A percentile compares a stretch with the other conserved stretches of the same genome.
phyloP scores from a whole-genome alignment of 2,329 filamentous ascomycete genomes.

The Botrytis galanthina region DNA sequence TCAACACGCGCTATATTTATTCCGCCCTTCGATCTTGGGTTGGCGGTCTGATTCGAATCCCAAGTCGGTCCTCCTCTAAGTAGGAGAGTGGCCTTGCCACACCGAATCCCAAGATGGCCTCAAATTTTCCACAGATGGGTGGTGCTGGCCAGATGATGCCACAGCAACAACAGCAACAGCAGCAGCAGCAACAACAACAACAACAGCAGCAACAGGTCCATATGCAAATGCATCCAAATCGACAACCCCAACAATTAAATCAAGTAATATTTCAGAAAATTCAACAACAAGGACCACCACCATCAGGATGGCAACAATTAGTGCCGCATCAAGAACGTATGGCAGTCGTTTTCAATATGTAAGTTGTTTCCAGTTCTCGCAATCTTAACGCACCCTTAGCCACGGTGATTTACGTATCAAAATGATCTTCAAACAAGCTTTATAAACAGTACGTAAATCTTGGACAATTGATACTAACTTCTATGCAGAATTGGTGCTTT shows the following conservation, averaged over 20 bases:
- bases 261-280: constrained; percentile 33
- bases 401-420: not conserved
- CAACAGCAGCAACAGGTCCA: constrained; percentile 17
- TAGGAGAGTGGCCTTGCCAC: constrained; percentile 34
- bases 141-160: constrained; percentile 35
- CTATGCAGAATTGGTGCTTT: constrained; percentile 33
- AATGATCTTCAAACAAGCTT: not conserved
- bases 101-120: constrained; percentile 34
- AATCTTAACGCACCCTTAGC: not conserved
- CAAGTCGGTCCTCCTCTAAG: constrained; percentile 27
- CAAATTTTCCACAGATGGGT: constrained; percentile 38
- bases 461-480: constrained; percentile 9
- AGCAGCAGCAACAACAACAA: constrained; percentile 29
- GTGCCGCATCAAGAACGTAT: constrained; percentile 35
- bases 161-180: constrained; percentile 31
- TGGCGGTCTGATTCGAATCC: constrained; percentile 26
- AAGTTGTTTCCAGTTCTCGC: constrained; percentile 21
- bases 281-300: constrained; percentile 30
- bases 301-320: constrained; percentile 34
- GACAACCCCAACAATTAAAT: constrained; percentile 30
- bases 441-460: not conserved
- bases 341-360: constrained; percentile 33
- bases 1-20: constrained; percentile 10
- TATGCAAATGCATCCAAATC: constrained; percentile 11
- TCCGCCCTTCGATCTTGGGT: constrained; percentile 13